Base-by-base conservation (phyloP, 148 eudicot species). In the Tetragonia tetragonoides region DNA sequence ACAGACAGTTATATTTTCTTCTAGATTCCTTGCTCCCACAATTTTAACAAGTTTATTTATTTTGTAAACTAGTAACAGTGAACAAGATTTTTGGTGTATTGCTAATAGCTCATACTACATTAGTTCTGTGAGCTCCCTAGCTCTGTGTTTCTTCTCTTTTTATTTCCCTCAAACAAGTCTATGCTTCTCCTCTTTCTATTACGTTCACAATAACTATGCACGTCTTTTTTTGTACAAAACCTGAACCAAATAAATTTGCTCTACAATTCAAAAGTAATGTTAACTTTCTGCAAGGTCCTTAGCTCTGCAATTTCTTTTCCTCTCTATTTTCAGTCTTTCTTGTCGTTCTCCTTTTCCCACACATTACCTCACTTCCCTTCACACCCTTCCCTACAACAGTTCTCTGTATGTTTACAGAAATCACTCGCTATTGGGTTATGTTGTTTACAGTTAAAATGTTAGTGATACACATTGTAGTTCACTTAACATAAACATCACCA, bases 401-500 rank as follows among this genome's bases (percentile, higher is more conserved):
- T 63, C 23, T 23, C 17, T 37, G 16, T 17, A 12, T 39, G n/a
- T 59, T 61, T 6, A 74, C 28, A 61, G 54, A 42, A 24, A 53
- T 59, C 38, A 49, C 53, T 34, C 39, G 60, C 21, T 68, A 49
- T 17, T 7, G 21, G 21, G 51, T 1, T 44, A 39, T 56, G 5
- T 39, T 49, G 54, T 47, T 9, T 21, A 34, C 17, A 23, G 14
- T 42, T 10, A 68, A n/a, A 23, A 12, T 14, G 10, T 28, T 47
- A 40, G 20, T 9, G 39, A 40, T 68, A 3, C 60, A 59, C 44
- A 74, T 68, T 54, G 28, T 37, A 37, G 57, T 72, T 44, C 68
- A 14, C 38, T 69, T 54, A 44, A 61, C 67, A 76, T 37, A 66
- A 59, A 80, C 42, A 74, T 14, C 42, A 62, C 74, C 28, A 18